Evolutionary conservation across 352 stramenopile species (phyloP), one percentile per base, ranked within the genome.

Genomic region (Globisporangium alternatum): DNA sequence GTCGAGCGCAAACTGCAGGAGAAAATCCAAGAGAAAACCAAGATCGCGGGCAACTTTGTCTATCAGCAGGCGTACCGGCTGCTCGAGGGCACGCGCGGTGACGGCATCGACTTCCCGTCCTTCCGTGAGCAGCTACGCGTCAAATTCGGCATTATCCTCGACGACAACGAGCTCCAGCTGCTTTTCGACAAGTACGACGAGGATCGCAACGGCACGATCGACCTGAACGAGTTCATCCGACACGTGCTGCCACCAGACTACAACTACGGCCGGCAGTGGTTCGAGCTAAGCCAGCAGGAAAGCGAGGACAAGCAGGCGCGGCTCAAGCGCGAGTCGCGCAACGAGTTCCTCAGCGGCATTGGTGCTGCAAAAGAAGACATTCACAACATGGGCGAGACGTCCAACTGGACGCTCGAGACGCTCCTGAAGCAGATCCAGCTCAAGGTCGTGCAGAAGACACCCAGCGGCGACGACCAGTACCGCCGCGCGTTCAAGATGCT

Each of bases 111-210:
- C 70, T 90, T 91, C 47, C 68, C 63, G 6, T 90, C 79, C 51
- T 94, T 94, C 56, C 74, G 73, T 10, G 81, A 92, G 64, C 81
- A 91, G 58, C 74, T 94, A 8, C 79, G 79, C 19, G 77, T 87
- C 64, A 92, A 90, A 54, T 90, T 94, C 64, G 83, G 81, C 13
- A 90, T 94, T 62, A 89, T 90, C 45, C 62, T 94, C 45, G 76
- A 90, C 53, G 85, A 92, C 51, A 62, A 35, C 35, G 85, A 94
- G 71, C 72, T 93, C 15, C 71, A 85, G 54, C 69, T 86, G 35
- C 77, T 96, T 4, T 96, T 96, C 62, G 80, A 91, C 70, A 92
- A 91, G 72, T 94, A 92, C 63, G 85, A 95, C 63, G 81, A 89
- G 41, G 84, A 94, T 58, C 68, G 70, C 19, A 90, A 93, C 48